A percentile compares a stretch with the other conserved stretches of the same genome.
phyloP scores from a whole-genome alignment of 208 protist species.

The Leishmania tropica region DNA sequence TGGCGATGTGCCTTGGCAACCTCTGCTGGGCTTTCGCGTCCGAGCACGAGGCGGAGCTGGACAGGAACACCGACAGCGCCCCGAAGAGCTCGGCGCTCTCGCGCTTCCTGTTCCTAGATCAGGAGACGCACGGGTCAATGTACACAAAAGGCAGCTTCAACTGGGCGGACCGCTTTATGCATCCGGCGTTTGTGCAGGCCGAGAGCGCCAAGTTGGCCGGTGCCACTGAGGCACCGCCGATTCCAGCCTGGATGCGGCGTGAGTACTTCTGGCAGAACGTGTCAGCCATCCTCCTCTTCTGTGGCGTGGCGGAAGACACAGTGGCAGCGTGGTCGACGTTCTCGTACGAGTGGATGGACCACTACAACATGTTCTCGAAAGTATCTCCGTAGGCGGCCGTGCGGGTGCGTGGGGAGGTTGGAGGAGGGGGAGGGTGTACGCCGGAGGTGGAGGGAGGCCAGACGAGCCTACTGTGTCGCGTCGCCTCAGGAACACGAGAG shows the following conservation, averaged over 20 bases:
- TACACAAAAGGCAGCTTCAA: slow-evolving; percentile 64
- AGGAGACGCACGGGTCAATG: slow-evolving; percentile 16
- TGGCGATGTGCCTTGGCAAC: slow-evolving; percentile 80
- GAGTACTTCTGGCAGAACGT: slow-evolving; percentile 87
- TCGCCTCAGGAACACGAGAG: not conserved
- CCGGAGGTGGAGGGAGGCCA: not conserved
- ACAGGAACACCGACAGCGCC: slow-evolving; percentile 42
- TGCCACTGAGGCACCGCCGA: slow-evolving; percentile 41
- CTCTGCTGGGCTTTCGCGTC: slow-evolving; percentile 73
- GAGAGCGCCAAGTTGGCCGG: slow-evolving; percentile 45
- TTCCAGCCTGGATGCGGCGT: slow-evolving; percentile 88
- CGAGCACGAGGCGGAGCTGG: slow-evolving; percentile 69
- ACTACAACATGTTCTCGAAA: slow-evolving; percentile 88
- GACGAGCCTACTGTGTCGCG: not conserved
- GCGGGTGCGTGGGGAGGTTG: too few relatives aligned
- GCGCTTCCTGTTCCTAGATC: slow-evolving; percentile 64
- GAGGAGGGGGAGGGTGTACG: not conserved
- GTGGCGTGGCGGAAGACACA: slow-evolving; percentile 50
- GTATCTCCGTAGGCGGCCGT: slow-evolving; percentile 26
- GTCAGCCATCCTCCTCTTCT: slow-evolving; percentile 46
- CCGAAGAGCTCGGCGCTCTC: slow-evolving; percentile 36
- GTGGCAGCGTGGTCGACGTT: slow-evolving; percentile 40
- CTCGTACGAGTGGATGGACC: slow-evolving; percentile 74
- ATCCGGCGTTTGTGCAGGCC: slow-evolving; percentile 75
- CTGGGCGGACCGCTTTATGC: slow-evolving; percentile 74